Evolutionary conservation across 129 eudicot species (phyloP).

Genomic region (Flaveria trinervia): DNA sequence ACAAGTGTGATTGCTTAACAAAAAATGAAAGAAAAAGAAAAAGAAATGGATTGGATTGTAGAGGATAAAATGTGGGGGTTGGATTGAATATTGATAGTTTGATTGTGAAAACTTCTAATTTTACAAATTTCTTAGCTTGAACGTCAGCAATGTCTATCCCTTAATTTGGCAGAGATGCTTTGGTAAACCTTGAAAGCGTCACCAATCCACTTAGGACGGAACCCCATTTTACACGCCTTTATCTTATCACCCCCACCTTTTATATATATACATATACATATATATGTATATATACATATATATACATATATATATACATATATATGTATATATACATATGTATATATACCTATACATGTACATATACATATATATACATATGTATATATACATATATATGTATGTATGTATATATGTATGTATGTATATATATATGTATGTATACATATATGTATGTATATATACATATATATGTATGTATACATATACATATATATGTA

Average conservation of each 20-base stretch:
- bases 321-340: no score
- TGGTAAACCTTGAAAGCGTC: conserved; percentile 38
- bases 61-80: background rate
- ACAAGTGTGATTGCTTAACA: background rate
- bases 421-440: no score
- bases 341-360: no score
- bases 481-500: no score
- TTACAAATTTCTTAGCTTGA: conserved; percentile 31
- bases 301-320: no score
- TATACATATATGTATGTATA: no score
- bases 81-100: background rate
- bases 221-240: conserved; percentile 30
- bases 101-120: conserved; percentile 2
- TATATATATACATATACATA: no score
- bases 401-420: no score
- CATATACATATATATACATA: no score
- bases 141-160: conserved; percentile 32
- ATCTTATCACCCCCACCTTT: conserved; percentile 16
- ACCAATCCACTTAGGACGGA: conserved; percentile 10
- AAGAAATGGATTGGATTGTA: background rate
- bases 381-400: no score
- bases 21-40: background rate
- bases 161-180: conserved; percentile 25
- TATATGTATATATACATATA: no score
- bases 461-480: no score